These are phyloP conservation scores for Huntiella moniliformis DNA, from an alignment of 2,329 filamentous ascomycete species.

Conservation along the genomic window DNA sequence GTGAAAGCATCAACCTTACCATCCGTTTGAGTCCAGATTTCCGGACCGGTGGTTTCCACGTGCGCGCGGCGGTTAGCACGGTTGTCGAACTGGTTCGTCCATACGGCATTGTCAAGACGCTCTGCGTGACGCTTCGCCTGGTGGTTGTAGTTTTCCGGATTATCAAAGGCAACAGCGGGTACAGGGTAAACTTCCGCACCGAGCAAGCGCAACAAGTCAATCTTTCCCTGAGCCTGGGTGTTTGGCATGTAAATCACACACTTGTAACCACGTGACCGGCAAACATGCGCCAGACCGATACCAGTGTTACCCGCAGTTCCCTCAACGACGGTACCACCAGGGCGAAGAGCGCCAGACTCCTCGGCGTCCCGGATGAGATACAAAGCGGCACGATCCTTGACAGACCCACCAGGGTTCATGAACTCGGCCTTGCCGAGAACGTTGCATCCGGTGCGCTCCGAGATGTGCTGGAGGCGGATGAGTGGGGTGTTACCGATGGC, in stretches of 20 bases:
- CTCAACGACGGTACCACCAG: slow-evolving; percentile 88
- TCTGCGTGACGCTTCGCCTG: slow-evolving; percentile 86
- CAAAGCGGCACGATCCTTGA: slow-evolving; percentile 90
- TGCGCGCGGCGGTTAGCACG: slow-evolving; percentile 82
- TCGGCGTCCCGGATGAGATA: slow-evolving; percentile 92
- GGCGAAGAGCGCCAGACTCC: slow-evolving; percentile 59
- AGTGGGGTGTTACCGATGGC: slow-evolving; percentile 96
- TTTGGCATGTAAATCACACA: slow-evolving; percentile 99
- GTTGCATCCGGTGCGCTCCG: slow-evolving; percentile 79
- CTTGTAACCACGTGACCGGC: slow-evolving; percentile 76
- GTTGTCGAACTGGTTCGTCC: slow-evolving; percentile 99
- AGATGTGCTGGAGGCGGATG: slow-evolving; percentile 75
- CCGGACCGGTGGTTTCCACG: slow-evolving; percentile 89
- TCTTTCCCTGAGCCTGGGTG: slow-evolving; percentile 94
- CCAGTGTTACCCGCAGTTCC: slow-evolving; percentile 96
- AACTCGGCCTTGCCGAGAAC: slow-evolving; percentile 95
- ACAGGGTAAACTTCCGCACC: slow-evolving; percentile 94
- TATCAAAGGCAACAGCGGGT: slow-evolving; percentile 85
- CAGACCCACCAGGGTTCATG: slow-evolving; percentile 88
- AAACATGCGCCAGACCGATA: slow-evolving; percentile 93
- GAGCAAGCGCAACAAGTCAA: slow-evolving; percentile 75
- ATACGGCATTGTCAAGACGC: slow-evolving; percentile 67
- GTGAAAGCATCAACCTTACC: slow-evolving; percentile 87
- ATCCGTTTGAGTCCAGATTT: slow-evolving; percentile 85
- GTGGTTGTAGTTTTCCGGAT: slow-evolving; percentile 95